Base-by-base conservation (phyloP, 345 rosid genomes). In the Salix arbutifolia region DNA sequence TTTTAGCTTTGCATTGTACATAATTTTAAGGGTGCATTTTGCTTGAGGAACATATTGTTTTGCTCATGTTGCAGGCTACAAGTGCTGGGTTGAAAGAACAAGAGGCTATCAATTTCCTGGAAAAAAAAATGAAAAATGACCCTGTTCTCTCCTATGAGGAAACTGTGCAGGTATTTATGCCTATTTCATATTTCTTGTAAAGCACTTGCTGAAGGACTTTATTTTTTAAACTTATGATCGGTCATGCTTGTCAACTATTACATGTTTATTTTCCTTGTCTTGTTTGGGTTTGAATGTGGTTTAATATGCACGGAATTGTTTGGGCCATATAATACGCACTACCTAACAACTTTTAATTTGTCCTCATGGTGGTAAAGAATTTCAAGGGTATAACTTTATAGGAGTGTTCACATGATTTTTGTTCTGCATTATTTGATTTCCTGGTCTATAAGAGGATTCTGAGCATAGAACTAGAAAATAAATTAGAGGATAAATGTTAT, bases 41-140 rank as follows among this genome's bases (percentile, higher is more conserved):
- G 61, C 61, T 56, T 56, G 61, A 56, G 61, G 26, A 56, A 18
- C 56, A 9, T 58, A 14, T 25, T 35, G 76, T 78, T 31, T 42
- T 38, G 19, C 53, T 77, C 28, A 23, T 76, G 33, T 52, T 88
- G 53, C 87, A 96, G 98, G 99, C 98, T 65, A 96, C 99, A 37
- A 94, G 99, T 78, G 98, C 97, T 79, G 99, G 99, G 74, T 85
- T 90, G 72, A 96, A 94, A 83, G 99, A 96, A 77, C 99, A 96
- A 83, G 99, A 96, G 86, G 98, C 99, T 40, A 90, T 96, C 78
- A 96, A 92, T 85, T 96, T 96, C 88, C 81, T 96, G 90, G 99
- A 96, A 83, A 96, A 96, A 91, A 96, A 96, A 83, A 92, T 96
- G 99, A 96, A 93, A 86, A 94, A 90, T 81, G 94, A 93, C 74